Conservation (phyloP, 345 rosid species). For the Eucalyptus albens region DNA sequence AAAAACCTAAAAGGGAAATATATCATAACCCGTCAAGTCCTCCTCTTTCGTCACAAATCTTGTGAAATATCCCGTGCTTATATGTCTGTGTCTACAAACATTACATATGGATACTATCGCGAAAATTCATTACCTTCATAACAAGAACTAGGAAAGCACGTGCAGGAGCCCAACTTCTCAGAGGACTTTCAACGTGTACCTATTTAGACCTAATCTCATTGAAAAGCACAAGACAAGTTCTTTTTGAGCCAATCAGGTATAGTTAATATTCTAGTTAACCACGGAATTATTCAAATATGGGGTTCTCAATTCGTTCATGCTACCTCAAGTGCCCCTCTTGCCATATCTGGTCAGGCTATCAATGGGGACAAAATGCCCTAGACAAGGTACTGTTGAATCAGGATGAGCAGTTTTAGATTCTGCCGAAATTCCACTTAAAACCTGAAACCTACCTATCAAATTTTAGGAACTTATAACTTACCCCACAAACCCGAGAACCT, state of each 20-base stretch:
- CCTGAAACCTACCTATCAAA: too few species aligned
- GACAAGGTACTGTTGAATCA: not conserved
- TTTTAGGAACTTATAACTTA: too few species aligned
- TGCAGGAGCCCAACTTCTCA: not conserved
- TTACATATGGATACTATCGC: not conserved
- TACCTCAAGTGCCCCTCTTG: not conserved
- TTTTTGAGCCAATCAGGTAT: not conserved
- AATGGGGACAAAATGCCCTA: not conserved
- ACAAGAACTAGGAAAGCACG: not conserved
- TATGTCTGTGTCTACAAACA: not conserved
- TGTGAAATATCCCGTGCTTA: not conserved
- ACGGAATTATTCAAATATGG: not conserved
- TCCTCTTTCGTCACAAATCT: not conserved
- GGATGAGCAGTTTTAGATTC: too few species aligned
- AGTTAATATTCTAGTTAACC: not conserved
- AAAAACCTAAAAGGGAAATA: not conserved
- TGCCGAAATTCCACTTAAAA: rapidly evolving
- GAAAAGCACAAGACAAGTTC: not conserved
- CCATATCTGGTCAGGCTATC: not conserved
- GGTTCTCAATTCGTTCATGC: not conserved
- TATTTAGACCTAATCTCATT: not conserved
- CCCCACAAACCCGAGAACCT: too few species aligned
- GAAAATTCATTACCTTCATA: too few species aligned
- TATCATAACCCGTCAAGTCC: not conserved
- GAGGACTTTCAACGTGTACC: not conserved